Conservation (phyloP, 805 yeast genomes). For the Schizosaccharomyces lindneri region DNA sequence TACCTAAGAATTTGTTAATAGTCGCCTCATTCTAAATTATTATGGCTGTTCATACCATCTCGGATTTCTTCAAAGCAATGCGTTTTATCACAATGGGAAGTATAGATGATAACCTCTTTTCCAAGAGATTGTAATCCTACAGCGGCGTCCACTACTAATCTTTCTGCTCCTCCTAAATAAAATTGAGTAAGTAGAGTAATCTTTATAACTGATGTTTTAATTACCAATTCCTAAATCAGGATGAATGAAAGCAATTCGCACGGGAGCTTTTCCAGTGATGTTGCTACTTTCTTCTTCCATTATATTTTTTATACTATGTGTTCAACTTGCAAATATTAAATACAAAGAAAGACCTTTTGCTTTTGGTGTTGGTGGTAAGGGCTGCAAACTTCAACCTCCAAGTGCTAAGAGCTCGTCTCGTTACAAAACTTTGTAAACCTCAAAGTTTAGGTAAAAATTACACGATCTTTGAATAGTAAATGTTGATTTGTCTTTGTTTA, state of each 20-base stretch:
- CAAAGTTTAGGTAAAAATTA: too few relatives aligned
- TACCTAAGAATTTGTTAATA: slow-evolving; percentile 7
- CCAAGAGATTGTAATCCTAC: slow-evolving; percentile 49
- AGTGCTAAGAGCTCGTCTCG: too few relatives aligned
- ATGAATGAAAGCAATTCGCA: slow-evolving; percentile 61
- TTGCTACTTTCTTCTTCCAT: background rate
- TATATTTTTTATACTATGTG: too few relatives aligned
- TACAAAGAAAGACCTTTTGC: too few relatives aligned
- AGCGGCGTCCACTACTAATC: slow-evolving; percentile 91
- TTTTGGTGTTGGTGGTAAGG: too few relatives aligned
- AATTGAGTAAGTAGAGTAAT: background rate
- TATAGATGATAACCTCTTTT: slow-evolving; percentile 42
- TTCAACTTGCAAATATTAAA: too few relatives aligned
- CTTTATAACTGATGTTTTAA: background rate
- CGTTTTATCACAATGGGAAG: slow-evolving; percentile 67
- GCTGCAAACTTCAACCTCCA: too few relatives aligned
- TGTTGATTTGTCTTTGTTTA: too few relatives aligned
- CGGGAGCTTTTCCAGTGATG: background rate
- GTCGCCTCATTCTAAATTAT: background rate
- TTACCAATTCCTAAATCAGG: slow-evolving; percentile 84
- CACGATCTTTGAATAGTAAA: too few relatives aligned
- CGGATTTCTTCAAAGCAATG: slow-evolving; percentile 86
- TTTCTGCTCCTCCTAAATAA: slow-evolving; percentile 56
- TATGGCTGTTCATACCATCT: slow-evolving; percentile 14
- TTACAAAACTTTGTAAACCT: too few relatives aligned